Evolutionary conservation across 495 filamentous ascomycete genomes (phyloP).

Genomic region (Hyaloscypha variabilis): DNA sequence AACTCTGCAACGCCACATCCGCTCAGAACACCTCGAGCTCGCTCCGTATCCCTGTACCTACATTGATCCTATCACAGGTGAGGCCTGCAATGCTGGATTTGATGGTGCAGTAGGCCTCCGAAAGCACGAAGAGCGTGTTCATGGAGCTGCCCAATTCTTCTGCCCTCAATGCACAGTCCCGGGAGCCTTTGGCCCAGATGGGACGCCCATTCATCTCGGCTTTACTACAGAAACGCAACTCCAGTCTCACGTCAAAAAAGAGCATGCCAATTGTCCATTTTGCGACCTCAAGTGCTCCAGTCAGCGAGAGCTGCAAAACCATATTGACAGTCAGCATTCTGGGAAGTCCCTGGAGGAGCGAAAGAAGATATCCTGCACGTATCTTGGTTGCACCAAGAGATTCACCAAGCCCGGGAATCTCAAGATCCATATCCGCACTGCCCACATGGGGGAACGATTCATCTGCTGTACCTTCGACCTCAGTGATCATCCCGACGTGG

Average conservation of each 20-base stretch:
- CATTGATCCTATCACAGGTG: slow-evolving; percentile 56
- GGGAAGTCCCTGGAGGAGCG: slow-evolving; percentile 61
- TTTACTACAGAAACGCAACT: slow-evolving; percentile 75
- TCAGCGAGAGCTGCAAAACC: slow-evolving; percentile 62
- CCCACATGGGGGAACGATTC: slow-evolving; percentile 71
- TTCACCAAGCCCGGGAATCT: slow-evolving; percentile 83
- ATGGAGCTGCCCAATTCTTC: slow-evolving; percentile 68
- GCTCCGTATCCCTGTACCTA: slow-evolving; percentile 68
- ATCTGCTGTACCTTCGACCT: slow-evolving; percentile 73
- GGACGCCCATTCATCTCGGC: slow-evolving; percentile 40
- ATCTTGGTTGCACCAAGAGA: slow-evolving; percentile 64
- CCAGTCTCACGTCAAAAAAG: slow-evolving; percentile 67
- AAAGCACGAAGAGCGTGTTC: slow-evolving; percentile 69
- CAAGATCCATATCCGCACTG: slow-evolving; percentile 72
- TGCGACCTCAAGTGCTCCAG: slow-evolving; percentile 67
- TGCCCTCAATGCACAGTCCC: slow-evolving; percentile 64
- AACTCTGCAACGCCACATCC: slow-evolving; percentile 83
- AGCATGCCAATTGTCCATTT: slow-evolving; percentile 73
- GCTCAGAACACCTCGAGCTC: slow-evolving; percentile 66
- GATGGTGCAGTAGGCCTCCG: slow-evolving; percentile 69
- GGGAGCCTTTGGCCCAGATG: slow-evolving; percentile 27
- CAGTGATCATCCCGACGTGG: slow-evolving; percentile 55
- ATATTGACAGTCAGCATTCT: slow-evolving; percentile 71
- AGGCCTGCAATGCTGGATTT: slow-evolving; percentile 68
- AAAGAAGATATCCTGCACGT: slow-evolving; percentile 63